Conservation (phyloP, 163 green algal species). For the Scenedesmus sp. region DNA sequence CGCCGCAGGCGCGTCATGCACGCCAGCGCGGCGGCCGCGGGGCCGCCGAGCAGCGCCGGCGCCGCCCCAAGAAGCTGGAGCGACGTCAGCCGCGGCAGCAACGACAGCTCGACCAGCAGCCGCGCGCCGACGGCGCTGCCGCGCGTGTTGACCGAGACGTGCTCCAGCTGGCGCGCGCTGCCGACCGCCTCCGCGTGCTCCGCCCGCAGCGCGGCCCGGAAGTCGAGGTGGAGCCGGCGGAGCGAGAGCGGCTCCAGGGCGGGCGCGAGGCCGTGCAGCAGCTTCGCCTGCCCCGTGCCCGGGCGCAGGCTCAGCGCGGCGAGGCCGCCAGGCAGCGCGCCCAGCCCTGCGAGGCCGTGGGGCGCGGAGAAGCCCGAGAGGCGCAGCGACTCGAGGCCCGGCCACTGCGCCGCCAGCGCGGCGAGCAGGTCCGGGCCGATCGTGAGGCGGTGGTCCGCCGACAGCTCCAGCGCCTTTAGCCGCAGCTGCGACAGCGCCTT, state of each 20-base stretch:
- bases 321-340: neutral
- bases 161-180: slow-evolving; percentile 83
- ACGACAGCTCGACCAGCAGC: no score
- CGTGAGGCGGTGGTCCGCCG: slow-evolving; percentile 1
- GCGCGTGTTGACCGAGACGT: slow-evolving; percentile 73
- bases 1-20: no score
- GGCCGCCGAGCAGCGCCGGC: no score
- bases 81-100: no score
- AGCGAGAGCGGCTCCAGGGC: slow-evolving; percentile 66
- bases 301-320: neutral
- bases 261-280: slow-evolving; percentile 47
- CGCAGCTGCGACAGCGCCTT: neutral
- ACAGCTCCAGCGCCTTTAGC: slow-evolving; percentile 41
- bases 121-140: no score
- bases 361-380: slow-evolving; percentile 17
- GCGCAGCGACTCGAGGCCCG: no score
- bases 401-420: neutral
- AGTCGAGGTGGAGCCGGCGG: slow-evolving; percentile 44
- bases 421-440: no score
- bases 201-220: slow-evolving; percentile 42
- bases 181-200: slow-evolving; percentile 50
- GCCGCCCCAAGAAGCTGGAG: no score
- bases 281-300: no score
- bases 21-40: no score
- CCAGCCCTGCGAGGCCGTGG: neutral